Percentiles rank a stretch among this genome's conserved stretches.
These are phyloP conservation scores for Heliamphora pulchella DNA, from an alignment of 179 eudicot genomes.

Conservation along the genomic window DNA sequence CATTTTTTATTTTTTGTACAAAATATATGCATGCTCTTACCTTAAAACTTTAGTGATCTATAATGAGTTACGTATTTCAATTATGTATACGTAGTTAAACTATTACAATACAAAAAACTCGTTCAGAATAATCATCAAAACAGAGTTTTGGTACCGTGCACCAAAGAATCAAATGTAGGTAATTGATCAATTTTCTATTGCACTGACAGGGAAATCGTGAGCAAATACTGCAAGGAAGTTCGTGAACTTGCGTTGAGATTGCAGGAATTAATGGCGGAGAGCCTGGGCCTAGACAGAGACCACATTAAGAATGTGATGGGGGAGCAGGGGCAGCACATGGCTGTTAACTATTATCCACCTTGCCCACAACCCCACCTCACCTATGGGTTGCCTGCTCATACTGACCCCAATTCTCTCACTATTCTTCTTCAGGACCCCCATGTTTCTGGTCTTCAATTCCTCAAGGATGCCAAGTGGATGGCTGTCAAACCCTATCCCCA, in stretches of 20 bases:
- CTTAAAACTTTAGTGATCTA: too few species aligned
- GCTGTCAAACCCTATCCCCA: conserved; percentile 66
- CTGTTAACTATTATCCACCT: conserved; percentile 75
- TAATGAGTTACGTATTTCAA: too few species aligned
- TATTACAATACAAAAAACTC: too few species aligned
- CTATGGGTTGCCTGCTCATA: conserved; percentile 79
- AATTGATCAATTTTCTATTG: not conserved
- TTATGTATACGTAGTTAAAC: too few species aligned
- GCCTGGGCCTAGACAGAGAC: conserved; percentile 64
- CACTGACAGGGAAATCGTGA: conserved; percentile 46
- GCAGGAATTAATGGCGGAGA: conserved; percentile 65
- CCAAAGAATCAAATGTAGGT: too few species aligned
- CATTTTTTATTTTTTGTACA: too few species aligned
- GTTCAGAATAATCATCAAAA: too few species aligned
- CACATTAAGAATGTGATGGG: conserved; percentile 49
- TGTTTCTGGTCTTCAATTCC: conserved; percentile 76
- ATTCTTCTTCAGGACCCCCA: conserved; percentile 75
- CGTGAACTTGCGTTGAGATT: conserved; percentile 59
- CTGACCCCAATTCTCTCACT: conserved; percentile 92
- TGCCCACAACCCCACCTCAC: conserved; percentile 90
- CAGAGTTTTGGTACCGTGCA: too few species aligned
- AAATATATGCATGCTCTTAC: too few species aligned
- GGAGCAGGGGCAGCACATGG: conserved; percentile 95
- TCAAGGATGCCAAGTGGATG: conserved; percentile 69
- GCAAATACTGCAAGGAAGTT: conserved; percentile 55